Percentiles rank a stretch among this genome's conserved stretches.
Conservation (phyloP, 257 asterid species). For the Rauvolfia tetraphylla region DNA sequence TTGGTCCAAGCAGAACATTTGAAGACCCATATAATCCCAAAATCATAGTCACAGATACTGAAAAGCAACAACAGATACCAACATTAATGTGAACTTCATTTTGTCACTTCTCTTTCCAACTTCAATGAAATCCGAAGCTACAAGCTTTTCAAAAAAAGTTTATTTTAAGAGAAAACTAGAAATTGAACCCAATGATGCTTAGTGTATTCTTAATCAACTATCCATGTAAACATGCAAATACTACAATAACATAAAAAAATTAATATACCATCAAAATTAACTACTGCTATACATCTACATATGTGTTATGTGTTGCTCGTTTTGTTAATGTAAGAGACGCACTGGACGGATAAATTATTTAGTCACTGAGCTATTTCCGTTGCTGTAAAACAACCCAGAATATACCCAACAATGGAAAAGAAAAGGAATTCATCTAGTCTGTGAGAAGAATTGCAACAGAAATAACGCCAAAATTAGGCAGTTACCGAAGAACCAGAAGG, state of each 20-base stretch:
- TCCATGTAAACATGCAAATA: not conserved
- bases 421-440: not conserved
- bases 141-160: not conserved
- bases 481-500: conserved; percentile 64
- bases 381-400: not conserved
- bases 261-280: too few relatives aligned
- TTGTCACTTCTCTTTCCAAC: not conserved
- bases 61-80: not conserved
- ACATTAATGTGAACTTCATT: not conserved
- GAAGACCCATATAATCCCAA: conserved; percentile 65
- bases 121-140: not conserved
- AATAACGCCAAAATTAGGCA: not conserved
- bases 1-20: conserved; percentile 64
- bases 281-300: not conserved
- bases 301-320: not conserved
- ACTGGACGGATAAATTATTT: not conserved
- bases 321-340: not conserved
- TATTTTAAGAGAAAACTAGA: not conserved
- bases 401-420: not conserved
- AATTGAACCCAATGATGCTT: not conserved
- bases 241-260: not conserved
- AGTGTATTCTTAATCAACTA: not conserved
- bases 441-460: not conserved
- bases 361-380: not conserved
- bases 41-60: conserved; percentile 46